These are phyloP conservation scores for Aspergillus wentii DNA, from an alignment of 495 filamentous ascomycete genomes.

Conservation along the genomic window DNA sequence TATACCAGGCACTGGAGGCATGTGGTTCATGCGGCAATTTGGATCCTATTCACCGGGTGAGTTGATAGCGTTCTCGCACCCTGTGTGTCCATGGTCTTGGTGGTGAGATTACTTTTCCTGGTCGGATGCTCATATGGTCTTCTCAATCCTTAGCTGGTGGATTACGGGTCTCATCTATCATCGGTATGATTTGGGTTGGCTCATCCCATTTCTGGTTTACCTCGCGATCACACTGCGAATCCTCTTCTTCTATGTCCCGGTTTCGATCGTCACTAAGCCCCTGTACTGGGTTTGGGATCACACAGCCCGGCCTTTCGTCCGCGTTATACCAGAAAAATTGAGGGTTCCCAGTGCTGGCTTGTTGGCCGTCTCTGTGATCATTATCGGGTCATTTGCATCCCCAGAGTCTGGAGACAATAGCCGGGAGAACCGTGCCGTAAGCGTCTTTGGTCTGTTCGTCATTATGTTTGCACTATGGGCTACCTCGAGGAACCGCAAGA, in stretches of 20 bases:
- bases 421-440: slow-evolving; percentile 70
- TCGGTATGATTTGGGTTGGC: slow-evolving; percentile 70
- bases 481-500: slow-evolving; percentile 66
- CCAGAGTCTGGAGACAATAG: slow-evolving; percentile 69
- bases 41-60: slow-evolving; percentile 58
- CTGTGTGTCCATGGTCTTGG: too few relatives aligned
- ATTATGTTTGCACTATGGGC: slow-evolving; percentile 60
- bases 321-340: slow-evolving; percentile 56
- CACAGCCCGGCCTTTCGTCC: slow-evolving; percentile 48
- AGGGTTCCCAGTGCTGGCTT: slow-evolving; percentile 55
- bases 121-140: slow-evolving; percentile 11
- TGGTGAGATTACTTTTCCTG: background rate
- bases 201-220: slow-evolving; percentile 80
- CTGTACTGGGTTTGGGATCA: slow-evolving; percentile 61
- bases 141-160: slow-evolving; percentile 64
- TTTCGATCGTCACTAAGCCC: slow-evolving; percentile 58
- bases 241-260: slow-evolving; percentile 67
- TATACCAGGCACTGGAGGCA: slow-evolving; percentile 27
- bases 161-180: slow-evolving; percentile 73
- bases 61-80: too few relatives aligned
- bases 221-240: slow-evolving; percentile 69
- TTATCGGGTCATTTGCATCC: slow-evolving; percentile 70
- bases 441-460: slow-evolving; percentile 73
- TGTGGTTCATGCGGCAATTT: slow-evolving; percentile 45
- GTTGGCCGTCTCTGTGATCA: slow-evolving; percentile 60